phyloP scores from a whole-genome alignment of 257 asterid species.

The Solanum paucissectum region DNA sequence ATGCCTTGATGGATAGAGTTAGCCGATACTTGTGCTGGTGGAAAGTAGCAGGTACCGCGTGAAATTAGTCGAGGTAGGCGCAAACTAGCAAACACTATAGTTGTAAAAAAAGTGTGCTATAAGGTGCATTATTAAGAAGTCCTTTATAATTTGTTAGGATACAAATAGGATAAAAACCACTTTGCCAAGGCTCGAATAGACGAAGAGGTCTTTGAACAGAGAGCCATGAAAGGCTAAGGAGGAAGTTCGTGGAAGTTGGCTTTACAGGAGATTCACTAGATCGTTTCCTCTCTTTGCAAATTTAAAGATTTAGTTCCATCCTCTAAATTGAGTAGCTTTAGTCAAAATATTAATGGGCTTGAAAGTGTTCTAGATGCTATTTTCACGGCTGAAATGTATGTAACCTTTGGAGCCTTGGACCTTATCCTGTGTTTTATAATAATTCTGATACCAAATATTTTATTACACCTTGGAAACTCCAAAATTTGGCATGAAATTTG shows the following conservation, averaged over 20 bases:
- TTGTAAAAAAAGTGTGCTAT: not conserved
- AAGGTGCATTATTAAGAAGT: not conserved
- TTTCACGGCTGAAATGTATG: not conserved
- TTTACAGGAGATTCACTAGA: not conserved
- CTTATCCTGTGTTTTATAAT: not conserved
- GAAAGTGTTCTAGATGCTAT: not conserved
- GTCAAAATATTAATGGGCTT: not conserved
- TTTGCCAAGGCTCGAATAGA: not conserved
- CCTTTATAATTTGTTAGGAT: not conserved
- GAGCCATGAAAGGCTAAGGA: not conserved
- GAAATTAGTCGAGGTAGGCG: not conserved
- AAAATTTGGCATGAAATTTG: not conserved
- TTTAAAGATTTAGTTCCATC: not conserved
- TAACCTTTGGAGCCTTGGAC: not conserved
- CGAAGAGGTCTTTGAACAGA: not conserved
- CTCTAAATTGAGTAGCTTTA: not conserved
- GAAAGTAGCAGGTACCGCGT: not conserved
- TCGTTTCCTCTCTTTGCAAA: not conserved
- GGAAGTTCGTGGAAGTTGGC: not conserved
- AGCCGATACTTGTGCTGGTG: not conserved
- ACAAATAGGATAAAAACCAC: not conserved
- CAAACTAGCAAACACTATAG: not conserved
- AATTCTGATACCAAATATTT: not conserved
- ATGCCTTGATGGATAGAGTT: not conserved
- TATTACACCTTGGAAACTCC: not conserved